Evolutionary conservation across 306 rosid species (phyloP).

Genomic region (Delonix regia): DNA sequence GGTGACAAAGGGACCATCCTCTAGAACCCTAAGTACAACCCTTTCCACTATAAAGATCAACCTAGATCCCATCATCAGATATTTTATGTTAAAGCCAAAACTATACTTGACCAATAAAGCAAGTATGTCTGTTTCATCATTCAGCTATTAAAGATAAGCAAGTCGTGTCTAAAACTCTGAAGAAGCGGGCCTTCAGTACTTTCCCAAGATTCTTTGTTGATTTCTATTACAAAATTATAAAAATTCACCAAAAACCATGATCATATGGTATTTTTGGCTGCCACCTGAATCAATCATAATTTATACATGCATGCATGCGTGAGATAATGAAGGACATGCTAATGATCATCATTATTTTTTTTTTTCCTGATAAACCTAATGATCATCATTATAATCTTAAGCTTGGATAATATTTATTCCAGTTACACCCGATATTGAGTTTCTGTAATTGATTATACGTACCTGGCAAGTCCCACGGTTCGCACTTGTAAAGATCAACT

Average conservation of each 20-base stretch:
- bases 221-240: neutral
- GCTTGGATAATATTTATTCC: neutral
- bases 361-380: too few species aligned
- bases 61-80: constrained; percentile 22
- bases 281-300: neutral
- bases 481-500: constrained; percentile 98
- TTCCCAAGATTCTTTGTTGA: constrained; percentile 23
- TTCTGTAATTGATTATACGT: neutral
- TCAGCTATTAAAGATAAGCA: constrained; percentile 19
- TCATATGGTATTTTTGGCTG: neutral
- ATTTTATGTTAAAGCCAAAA: constrained; percentile 36
- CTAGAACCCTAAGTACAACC: constrained; percentile 26
- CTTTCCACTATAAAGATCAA: constrained; percentile 19
- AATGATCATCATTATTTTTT: neutral
- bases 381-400: neutral
- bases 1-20: constrained; percentile 34
- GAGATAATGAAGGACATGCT: neutral
- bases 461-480: constrained; percentile 99
- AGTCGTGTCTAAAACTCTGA: constrained; percentile 18
- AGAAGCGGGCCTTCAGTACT: constrained; percentile 30
- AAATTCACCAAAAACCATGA: neutral
- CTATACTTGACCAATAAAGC: constrained; percentile 59
- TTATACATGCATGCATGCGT: constrained; percentile 16
- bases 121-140: constrained; percentile 33
- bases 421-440: neutral